Base-by-base conservation (phyloP, 2,329 filamentous ascomycete genomes). In the Calonectria honghensis region DNA sequence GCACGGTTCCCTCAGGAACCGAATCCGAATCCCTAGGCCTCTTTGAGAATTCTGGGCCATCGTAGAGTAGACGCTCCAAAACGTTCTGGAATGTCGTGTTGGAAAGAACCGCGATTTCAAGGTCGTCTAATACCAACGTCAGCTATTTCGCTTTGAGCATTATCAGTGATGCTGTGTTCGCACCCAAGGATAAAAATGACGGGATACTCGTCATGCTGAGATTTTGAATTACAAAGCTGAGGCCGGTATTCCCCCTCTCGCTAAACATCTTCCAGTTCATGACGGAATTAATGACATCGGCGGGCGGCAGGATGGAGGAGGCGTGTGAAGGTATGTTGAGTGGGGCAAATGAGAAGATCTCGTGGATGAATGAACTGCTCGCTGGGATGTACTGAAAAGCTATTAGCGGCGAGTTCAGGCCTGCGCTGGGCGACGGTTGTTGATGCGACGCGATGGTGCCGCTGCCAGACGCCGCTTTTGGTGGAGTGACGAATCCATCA, bases 211-310 rank as follows among this genome's bases (percentile, higher is more conserved):
- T 61, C 32, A 61, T 7, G 11, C n/a, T 39, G 2, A 61, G 24
- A 61, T 61, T 61, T 31, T 61, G 10, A 2, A 61, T 61, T 1
- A 61, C 20, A 24, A 61, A 61, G 14, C 14, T n/a, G 11, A 61
- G 32, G 6, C 54, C 54, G 5, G 54, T 39, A 13, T 61, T 37
- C 3, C 54, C 54, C 24, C 32, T 39, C 2, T 39, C 32, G 24
- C 35, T 61, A 27, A 61, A 61, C 16, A 61, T 16, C 20, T 61
- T 61, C 54, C 54, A 61, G 32, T 61, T 61, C 54, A 61, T 61
- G 32, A 61, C 54, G n/a, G 54, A 61, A 61, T 61, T 61, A 6
- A 61, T 61, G 11, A 61, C 54, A 39, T 61, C 54, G 14, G 32
- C 32, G 18, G 54, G 32, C n/a, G 54, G 54, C 13, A 61, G 11